phyloP scores from a whole-genome alignment of 148 eudicot species.

The Rhododendron simsii region DNA sequence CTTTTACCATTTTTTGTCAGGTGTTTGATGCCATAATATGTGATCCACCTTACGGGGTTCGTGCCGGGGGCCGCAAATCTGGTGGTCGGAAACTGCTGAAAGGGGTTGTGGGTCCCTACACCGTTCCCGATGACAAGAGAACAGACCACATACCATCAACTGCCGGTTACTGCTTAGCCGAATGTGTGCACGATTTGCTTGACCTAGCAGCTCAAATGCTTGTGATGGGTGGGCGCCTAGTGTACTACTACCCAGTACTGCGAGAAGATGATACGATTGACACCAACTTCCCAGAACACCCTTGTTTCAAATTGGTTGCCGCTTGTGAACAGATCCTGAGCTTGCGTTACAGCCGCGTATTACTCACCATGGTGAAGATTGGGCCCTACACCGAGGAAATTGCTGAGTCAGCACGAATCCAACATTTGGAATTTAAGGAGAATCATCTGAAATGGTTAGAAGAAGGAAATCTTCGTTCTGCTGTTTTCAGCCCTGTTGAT shows the following conservation, averaged over 20 bases:
- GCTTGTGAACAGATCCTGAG: conserved; percentile 90
- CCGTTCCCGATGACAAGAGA: conserved; percentile 90
- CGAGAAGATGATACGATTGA: conserved; percentile 68
- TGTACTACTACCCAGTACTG: conserved; percentile 82
- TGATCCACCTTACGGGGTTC: conserved; percentile 98
- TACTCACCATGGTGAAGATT: conserved; percentile 88
- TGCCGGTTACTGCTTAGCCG: conserved; percentile 86
- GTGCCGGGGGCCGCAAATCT: conserved; percentile 99
- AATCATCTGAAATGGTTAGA: conserved; percentile 92
- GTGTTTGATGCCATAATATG: conserved; percentile 94
- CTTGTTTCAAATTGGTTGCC: conserved; percentile 80
- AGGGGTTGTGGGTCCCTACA: conserved; percentile 73
- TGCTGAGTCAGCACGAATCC: conserved; percentile 40
- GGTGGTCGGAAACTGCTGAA: conserved; percentile 93
- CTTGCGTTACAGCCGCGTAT: conserved; percentile 76
- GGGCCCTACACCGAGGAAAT: conserved; percentile 67
- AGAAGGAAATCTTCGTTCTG: conserved; percentile 93
- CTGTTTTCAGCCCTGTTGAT: conserved; percentile 67
- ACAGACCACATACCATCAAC: conserved; percentile 94
- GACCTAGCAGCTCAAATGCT: conserved; percentile 90
- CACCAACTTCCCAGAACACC: conserved; percentile 81
- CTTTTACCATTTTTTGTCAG: conserved; percentile 25
- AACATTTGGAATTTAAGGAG: conserved; percentile 73
- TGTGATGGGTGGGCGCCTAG: conserved; percentile 86
- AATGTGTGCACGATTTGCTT: conserved; percentile 92